Base-by-base conservation (phyloP, 2,329 filamentous ascomycete species). In the Alternaria incomplexa region DNA sequence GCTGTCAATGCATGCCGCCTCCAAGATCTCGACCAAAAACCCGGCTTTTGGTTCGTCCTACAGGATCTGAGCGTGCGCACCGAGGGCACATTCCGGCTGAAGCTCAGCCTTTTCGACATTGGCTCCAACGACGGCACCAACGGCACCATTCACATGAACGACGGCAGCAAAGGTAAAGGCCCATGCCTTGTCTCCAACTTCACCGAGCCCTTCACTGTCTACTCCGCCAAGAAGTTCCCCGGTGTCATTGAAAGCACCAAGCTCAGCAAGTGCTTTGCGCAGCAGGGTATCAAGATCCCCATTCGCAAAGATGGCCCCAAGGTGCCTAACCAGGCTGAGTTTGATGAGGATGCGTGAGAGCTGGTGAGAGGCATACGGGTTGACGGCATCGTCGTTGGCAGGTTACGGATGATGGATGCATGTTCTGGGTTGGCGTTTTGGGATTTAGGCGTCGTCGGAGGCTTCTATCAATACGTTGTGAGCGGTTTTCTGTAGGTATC, bases 161-260 rank as follows among this genome's bases (percentile, higher is more conserved):
- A 56, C 9, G 55, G 55, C 22, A 96, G 93, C 78, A 90, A 87
- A 40, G 91, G 90, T 59, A 90, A 89, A 66, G 92, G 92, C 0
- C 92, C 92, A 0, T 91, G 97, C 12, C 86, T 98, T 17, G 93
- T 95, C 1, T 91, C 90, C 9, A 90, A 89, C 72, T 98, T 95
- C 81, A 96, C 92, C 51, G 91, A 97, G 5, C 86, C 89, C 3
- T 98, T 99, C 84, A 92, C 93, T 57, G 96, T 99, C 28, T 98
- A 91, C 81, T 97, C 93, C 3, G 96, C 96, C 51, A 99, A 99
- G 86, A 97, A 97, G 76, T 99, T 99, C 80, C 96, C 96, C 0
- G 96, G 96, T 44, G 96, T 99, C 1, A 97, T 97, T 61, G 95
- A 98, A 78, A 96, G 92, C 79, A 99, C 96, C 0, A 82, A 89